These are phyloP conservation scores for Leccinellum luteum DNA, from an alignment of 768 basidiomycete species.

Conservation along the genomic window DNA sequence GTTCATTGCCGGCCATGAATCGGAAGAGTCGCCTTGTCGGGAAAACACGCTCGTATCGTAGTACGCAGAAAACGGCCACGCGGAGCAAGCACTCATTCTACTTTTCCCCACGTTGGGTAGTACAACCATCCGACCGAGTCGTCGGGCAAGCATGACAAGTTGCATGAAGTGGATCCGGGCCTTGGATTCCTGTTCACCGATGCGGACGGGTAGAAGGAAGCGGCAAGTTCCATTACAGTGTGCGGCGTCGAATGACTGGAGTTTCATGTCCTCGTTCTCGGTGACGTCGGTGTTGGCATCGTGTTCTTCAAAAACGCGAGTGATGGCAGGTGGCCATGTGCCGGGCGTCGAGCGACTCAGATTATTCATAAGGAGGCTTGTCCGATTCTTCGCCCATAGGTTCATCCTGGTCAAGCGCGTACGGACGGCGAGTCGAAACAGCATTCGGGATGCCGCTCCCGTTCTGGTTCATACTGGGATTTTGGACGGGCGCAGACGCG, in stretches of 20 bases:
- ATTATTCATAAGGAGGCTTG: not conserved
- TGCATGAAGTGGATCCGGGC: conserved; percentile 55
- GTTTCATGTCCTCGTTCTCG: not conserved
- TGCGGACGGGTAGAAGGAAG: conserved; percentile 47
- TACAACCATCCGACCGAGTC: conserved; percentile 54
- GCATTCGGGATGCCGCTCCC: not conserved
- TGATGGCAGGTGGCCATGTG: conserved; percentile 36
- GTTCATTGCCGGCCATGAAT: conserved; percentile 25
- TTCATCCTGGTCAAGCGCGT: not conserved
- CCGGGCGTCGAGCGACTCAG: not conserved
- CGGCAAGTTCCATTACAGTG: conserved; percentile 35
- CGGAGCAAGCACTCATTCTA: conserved; percentile 50
- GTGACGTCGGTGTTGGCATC: not conserved
- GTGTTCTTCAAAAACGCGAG: conserved; percentile 32
- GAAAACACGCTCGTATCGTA: conserved; percentile 38
- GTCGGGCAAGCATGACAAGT: conserved; percentile 45
- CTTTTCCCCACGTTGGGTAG: conserved; percentile 60
- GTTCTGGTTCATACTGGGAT: not conserved
- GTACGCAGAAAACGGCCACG: conserved; percentile 48
- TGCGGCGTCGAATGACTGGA: conserved; percentile 16
- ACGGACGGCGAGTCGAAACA: not conserved
- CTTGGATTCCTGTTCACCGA: conserved; percentile 60
- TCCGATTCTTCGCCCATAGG: no score
- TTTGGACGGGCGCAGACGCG: not conserved
- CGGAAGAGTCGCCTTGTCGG: not conserved